Evolutionary conservation across 306 rosid genomes (phyloP), one percentile per base, ranked within the genome.

Genomic region (Chamaecrista fasciculata): DNA sequence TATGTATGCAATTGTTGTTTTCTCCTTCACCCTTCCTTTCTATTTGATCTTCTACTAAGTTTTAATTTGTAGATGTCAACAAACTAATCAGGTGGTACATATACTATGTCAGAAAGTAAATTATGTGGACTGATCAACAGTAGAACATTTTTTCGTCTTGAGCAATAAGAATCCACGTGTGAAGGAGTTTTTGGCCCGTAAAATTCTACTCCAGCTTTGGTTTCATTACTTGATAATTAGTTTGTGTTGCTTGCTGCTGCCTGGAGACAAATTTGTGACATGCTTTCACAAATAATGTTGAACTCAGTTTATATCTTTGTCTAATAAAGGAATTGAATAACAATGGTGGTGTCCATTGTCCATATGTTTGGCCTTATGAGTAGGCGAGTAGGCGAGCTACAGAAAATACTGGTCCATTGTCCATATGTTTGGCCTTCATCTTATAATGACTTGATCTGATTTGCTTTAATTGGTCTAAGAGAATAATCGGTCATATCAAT

Each of bases 361-460:
- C 72, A 44, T 64, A 77, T 57, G 73, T 55, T 55, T 63, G 24
- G 55, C n/a, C n/a, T n/a, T 46, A 33, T 46, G 34, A 70, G 70
- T 56, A 46, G 50, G 24, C 50, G 34, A 70, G 70, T 56, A 46
- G 50, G 24, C 50, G 44, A 16, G 44, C 39, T 48, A 47, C 20
- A 20, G 57, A 9, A 8, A 2, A 50, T 50, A 50, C 26, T 10
- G 15, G 57, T 11, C 5, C 29, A 3, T 21, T 50, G 15, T 36
- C 28, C 62, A 34, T 71, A 37, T 71, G 24, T 71, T 57, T 39
- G 52, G n/a, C 18, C 47, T 64, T 29, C 29, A 20, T 39, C 63
- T 36, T 77, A 51, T 49, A 28, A 49, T 77, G 73, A 25, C 26
- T 36, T 57, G 11, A 36, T 47, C 48, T 65, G 50, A 20, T 57